Percentiles rank a stretch among this genome's conserved stretches.
Evolutionary conservation across 2,329 filamentous ascomycete genomes (phyloP).

Genomic region (Sporothrix euskadiensis): DNA sequence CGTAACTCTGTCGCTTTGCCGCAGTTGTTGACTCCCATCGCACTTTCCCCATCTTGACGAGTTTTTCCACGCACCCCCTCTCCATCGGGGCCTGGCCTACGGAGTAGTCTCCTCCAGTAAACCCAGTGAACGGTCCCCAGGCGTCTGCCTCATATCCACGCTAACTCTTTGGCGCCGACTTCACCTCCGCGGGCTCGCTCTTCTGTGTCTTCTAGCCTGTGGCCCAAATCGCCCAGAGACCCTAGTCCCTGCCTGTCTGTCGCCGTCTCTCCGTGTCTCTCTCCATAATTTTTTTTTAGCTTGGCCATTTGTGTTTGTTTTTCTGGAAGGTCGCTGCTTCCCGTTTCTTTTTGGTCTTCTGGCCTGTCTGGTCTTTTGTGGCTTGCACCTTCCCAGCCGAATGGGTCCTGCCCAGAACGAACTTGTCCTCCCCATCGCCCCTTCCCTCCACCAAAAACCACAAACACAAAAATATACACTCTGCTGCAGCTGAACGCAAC

Average conservation of each 20-base stretch:
- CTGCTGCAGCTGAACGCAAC: constrained; percentile 19
- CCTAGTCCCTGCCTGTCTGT: not conserved
- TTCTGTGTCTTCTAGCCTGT: constrained; percentile 13
- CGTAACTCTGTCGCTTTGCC: not conserved
- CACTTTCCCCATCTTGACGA: constrained; percentile 2
- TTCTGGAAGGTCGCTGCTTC: not conserved
- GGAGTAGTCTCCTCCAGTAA: constrained; percentile 2
- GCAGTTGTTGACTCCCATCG: not conserved
- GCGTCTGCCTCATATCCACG: constrained; percentile 24
- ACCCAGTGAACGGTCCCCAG: not conserved
- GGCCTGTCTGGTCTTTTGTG: not conserved
- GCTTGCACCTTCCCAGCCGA: constrained; percentile 25
- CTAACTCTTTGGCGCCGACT: constrained; percentile 12
- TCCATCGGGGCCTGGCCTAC: not conserved
- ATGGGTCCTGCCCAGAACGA: constrained; percentile 5
- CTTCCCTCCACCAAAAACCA: constrained; percentile 10
- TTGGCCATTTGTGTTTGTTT: not conserved
- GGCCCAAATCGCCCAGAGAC: not conserved
- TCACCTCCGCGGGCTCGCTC: constrained; percentile 6
- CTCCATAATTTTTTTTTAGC: constrained; percentile 3
- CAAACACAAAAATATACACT: not conserved
- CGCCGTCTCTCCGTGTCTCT: not conserved
- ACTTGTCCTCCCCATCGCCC: not conserved
- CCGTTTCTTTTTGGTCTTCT: too few species aligned
- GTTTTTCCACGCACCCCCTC: not conserved